These are phyloP conservation scores for Calocybe cyanea DNA, from an alignment of 768 basidiomycete species.

Conservation along the genomic window DNA sequence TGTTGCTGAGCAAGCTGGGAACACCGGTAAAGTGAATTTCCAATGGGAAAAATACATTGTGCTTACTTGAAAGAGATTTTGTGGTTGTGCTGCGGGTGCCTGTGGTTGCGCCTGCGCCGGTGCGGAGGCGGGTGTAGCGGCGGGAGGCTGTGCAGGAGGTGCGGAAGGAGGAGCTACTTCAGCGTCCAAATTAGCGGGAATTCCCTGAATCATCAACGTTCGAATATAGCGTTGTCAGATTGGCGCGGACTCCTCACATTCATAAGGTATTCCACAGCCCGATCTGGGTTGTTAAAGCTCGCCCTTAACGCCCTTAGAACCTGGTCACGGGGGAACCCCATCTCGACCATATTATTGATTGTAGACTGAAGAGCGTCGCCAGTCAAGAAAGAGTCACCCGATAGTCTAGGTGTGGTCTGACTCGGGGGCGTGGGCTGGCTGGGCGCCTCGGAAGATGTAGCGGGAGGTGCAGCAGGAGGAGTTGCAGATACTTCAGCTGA, in stretches of 20 bases:
- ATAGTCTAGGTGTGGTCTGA: conserved; percentile 36
- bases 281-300: conserved; percentile 95
- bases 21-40: background rate
- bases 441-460: conserved; percentile 21
- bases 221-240: conserved; percentile 3
- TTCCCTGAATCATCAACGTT: conserved; percentile 51
- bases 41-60: background rate
- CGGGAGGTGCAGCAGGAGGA: conserved; percentile 27
- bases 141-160: conserved; percentile 32
- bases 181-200: conserved; percentile 64
- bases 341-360: conserved; percentile 82
- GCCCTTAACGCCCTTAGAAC: conserved; percentile 85
- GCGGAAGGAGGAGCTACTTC: conserved; percentile 29
- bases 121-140: conserved; percentile 33
- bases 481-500: conserved; percentile 18
- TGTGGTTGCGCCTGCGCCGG: conserved; percentile 27
- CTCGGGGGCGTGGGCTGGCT: conserved; percentile 26
- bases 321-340: conserved; percentile 90
- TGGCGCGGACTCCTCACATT: conserved; percentile 47
- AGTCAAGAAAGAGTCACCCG: conserved; percentile 62
- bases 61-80: conserved; percentile 84
- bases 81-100: conserved; percentile 44
- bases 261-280: conserved; percentile 98
- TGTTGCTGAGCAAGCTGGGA: conserved; percentile 70
- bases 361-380: conserved; percentile 75